Evolutionary conservation across 2,329 filamentous ascomycete genomes (phyloP).

Genomic region (Neofusicoccum cordaticola): DNA sequence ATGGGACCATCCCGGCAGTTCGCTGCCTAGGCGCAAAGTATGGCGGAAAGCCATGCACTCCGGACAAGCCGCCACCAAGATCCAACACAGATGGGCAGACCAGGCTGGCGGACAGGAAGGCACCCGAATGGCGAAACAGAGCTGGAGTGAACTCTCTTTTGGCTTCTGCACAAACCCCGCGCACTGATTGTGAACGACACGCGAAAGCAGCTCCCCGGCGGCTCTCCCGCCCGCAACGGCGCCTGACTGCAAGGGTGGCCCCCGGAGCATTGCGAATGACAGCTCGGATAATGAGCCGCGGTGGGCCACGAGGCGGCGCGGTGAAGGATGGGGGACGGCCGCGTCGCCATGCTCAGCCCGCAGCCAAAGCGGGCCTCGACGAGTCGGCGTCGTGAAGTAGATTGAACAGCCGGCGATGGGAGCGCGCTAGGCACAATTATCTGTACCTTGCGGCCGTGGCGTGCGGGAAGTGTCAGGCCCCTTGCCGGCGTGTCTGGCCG

Average conservation of each 20-base stretch:
- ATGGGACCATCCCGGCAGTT: background rate
- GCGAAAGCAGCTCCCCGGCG: background rate
- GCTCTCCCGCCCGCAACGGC: conserved; percentile 7
- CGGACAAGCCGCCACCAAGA: background rate
- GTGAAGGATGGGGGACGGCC: background rate
- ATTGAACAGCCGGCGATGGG: background rate
- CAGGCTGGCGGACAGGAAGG: background rate
- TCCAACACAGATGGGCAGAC: background rate
- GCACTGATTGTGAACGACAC: conserved; percentile 6
- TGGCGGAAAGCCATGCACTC: background rate
- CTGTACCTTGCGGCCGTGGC: background rate
- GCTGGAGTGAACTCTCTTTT: background rate
- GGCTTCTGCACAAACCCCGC: background rate
- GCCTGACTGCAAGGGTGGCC: background rate
- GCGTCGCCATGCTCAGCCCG: background rate
- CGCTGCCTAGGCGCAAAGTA: background rate
- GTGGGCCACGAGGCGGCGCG: background rate
- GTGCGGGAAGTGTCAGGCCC: background rate
- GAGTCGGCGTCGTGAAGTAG: background rate
- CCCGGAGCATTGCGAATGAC: background rate
- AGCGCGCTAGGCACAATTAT: background rate
- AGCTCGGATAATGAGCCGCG: conserved; percentile 9
- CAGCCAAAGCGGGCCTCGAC: background rate
- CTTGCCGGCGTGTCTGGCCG: background rate
- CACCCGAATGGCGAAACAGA: background rate